Evolutionary conservation across 495 filamentous ascomycete genomes (phyloP).

Genomic region (Penicillium coffeae): DNA sequence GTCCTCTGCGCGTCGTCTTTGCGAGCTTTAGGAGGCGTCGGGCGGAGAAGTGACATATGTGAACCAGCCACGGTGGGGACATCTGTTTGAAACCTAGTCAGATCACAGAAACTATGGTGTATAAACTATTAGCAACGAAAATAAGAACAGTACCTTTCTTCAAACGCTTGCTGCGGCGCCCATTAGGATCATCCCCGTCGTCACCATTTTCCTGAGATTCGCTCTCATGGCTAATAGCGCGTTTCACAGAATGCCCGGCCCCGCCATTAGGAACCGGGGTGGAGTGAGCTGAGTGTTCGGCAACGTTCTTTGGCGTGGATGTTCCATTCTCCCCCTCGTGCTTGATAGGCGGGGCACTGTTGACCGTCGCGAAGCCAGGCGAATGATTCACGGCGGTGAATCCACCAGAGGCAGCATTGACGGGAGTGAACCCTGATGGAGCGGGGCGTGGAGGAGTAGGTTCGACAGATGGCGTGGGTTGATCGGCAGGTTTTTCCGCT

Average conservation of each 20-base stretch:
- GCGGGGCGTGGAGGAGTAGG: constrained; percentile 46
- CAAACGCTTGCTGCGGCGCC: constrained; percentile 84
- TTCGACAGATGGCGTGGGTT: constrained; percentile 39
- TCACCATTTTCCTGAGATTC: constrained; percentile 52
- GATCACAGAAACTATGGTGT: constrained; percentile 19
- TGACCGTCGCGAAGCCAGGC: constrained; percentile 53
- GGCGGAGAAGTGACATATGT: constrained; percentile 91
- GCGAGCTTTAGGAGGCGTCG: constrained; percentile 66
- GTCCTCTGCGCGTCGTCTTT: constrained; percentile 63
- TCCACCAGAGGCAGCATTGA: constrained; percentile 59
- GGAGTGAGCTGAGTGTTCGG: constrained; percentile 33
- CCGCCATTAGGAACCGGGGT: constrained; percentile 56
- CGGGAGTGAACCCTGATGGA: constrained; percentile 73
- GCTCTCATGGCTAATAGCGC: constrained; percentile 75
- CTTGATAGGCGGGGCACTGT: constrained; percentile 44
- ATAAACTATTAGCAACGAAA: not conserved
- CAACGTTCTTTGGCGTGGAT: constrained; percentile 37
- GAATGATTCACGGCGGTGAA: constrained; percentile 72
- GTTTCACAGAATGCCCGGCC: constrained; percentile 63
- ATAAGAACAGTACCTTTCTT: constrained; percentile 72
- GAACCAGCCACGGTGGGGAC: constrained; percentile 90
- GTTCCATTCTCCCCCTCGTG: constrained; percentile 47
- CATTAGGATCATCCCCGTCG: constrained; percentile 63
- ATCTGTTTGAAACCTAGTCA: constrained; percentile 50
- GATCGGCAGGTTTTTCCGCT: constrained; percentile 44